These are phyloP conservation scores for Zygosaccharomyces kombuchaensis DNA, from an alignment of 805 yeast genomes.

Conservation along the genomic window DNA sequence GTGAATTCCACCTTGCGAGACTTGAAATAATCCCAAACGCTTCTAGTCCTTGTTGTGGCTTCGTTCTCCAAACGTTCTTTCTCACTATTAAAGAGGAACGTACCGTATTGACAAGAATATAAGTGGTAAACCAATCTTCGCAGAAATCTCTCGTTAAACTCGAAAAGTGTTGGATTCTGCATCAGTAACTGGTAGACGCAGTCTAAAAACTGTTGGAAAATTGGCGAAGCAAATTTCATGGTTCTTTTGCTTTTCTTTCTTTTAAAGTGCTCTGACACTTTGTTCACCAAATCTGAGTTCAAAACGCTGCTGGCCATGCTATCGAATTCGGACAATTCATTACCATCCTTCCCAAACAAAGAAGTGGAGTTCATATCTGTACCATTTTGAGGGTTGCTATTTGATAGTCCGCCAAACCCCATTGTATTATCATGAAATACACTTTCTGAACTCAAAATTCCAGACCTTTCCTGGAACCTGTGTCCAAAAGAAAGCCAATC, in stretches of 20 bases:
- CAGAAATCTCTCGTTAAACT: constrained; percentile 83
- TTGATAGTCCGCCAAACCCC: constrained; percentile 13
- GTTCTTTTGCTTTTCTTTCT: constrained; percentile 34
- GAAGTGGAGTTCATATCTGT: constrained; percentile 16
- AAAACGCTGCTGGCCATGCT: constrained; percentile 19
- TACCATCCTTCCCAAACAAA: constrained; percentile 19
- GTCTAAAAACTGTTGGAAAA: constrained; percentile 91
- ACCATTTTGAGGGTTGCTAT: constrained; percentile 9
- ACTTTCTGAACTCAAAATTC: constrained; percentile 59
- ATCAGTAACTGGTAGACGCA: constrained; percentile 73
- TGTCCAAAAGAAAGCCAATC: constrained; percentile 97
- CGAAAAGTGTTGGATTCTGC: constrained; percentile 71
- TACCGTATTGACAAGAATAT: constrained; percentile 92
- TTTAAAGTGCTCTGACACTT: constrained; percentile 48
- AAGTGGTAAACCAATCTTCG: constrained; percentile 81
- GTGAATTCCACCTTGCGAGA: constrained; percentile 69
- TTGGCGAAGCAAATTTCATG: constrained; percentile 71
- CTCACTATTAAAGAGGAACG: constrained; percentile 77
- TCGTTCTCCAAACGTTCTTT: constrained; percentile 48
- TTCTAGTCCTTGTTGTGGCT: constrained; percentile 50
- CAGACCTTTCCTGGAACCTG: constrained; percentile 77
- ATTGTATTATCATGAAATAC: constrained; percentile 41
- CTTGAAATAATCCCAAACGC: constrained; percentile 92
- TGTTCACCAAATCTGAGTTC: constrained; percentile 43
- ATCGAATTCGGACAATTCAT: constrained; percentile 12